Base-by-base conservation (phyloP, 2,329 filamentous ascomycete genomes). In the Fusarium cicatricum region DNA sequence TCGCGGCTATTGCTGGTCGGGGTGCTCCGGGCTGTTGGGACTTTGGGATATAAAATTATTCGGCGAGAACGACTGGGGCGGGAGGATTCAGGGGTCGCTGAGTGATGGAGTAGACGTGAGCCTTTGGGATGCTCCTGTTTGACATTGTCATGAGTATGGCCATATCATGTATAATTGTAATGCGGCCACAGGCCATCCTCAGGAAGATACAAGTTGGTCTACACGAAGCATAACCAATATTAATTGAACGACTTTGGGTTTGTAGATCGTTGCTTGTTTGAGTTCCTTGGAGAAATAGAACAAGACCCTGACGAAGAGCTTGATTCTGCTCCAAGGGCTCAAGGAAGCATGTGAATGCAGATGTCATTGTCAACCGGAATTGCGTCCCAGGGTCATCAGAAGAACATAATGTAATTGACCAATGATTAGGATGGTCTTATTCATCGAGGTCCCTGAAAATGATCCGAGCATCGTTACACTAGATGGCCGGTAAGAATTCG, bases 391-490 rank as follows among this genome's bases (percentile, higher is more conserved):
- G 36, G 16, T 36, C 8, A 10, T 44, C 38, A 45, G 49, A 58
- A 32, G 4, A 10, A 40, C n/a, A 17, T 11, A 7, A 28, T 43
- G 36, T 33, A 45, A 67, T 68, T 66, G 56, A 55, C 65, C 66
- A 69, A 69, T 66, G 45, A 34, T 39, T 44, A 52, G 36, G 5
- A 45, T 64, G 61, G 55, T 28, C 66, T 69, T 69, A 69, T 69
- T 68, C 66, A 69, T 69, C 62, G 39, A 64, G 45, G 60, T 61
- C 48, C 53, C 59, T 58, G 55, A 53, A 58, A 61, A 61, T 55
- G 60, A 57, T 59, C 56, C 58, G 60, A 64, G 65, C 29, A 68
- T 62, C 52, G 60, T 61, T 48, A 59, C 42, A 66, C 44, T 33
- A 34, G 41, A 53, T 53, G 55, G 41, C 53, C 52, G 54, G 29